Conservation (phyloP, 306 rosid genomes). For the Vicia sativa region DNA sequence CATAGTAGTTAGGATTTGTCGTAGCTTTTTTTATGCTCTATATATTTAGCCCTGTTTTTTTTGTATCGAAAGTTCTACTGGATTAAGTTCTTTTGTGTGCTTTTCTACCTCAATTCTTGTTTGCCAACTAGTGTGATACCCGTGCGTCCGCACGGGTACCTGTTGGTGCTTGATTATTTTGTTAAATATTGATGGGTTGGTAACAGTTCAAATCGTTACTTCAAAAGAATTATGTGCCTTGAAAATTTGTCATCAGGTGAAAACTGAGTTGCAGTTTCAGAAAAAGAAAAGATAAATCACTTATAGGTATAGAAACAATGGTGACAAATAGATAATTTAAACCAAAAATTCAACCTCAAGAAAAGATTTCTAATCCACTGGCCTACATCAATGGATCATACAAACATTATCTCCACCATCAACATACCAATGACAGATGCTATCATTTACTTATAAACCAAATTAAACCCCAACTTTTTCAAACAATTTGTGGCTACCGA, state of each 20-base stretch:
- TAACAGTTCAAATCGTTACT: conserved; percentile 88
- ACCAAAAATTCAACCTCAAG: too few relatives aligned
- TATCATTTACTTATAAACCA: too few relatives aligned
- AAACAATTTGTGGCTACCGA: too few relatives aligned
- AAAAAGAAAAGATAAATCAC: conserved; percentile 32
- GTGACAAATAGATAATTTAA: not conserved
- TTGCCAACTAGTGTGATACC: too few relatives aligned
- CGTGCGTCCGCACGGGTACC: too few relatives aligned
- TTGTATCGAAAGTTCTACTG: not conserved
- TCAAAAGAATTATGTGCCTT: conserved; percentile 76
- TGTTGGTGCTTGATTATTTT: too few relatives aligned
- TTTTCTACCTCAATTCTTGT: not conserved
- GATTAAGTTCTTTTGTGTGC: not conserved
- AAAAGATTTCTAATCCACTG: too few relatives aligned
- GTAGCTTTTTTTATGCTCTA: not conserved
- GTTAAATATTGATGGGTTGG: conserved; percentile 93
- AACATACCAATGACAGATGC: too few relatives aligned
- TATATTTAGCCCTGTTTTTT: not conserved
- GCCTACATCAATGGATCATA: too few relatives aligned
- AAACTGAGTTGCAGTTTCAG: conserved; percentile 70
- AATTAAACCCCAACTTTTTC: too few relatives aligned
- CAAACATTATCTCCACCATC: too few relatives aligned
- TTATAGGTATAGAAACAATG: not conserved
- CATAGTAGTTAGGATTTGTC: conserved; percentile 18
- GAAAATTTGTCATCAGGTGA: conserved; percentile 90